These are phyloP conservation scores for Calocybe gangraenosa DNA, from an alignment of 768 basidiomycete genomes.

Conservation along the genomic window DNA sequence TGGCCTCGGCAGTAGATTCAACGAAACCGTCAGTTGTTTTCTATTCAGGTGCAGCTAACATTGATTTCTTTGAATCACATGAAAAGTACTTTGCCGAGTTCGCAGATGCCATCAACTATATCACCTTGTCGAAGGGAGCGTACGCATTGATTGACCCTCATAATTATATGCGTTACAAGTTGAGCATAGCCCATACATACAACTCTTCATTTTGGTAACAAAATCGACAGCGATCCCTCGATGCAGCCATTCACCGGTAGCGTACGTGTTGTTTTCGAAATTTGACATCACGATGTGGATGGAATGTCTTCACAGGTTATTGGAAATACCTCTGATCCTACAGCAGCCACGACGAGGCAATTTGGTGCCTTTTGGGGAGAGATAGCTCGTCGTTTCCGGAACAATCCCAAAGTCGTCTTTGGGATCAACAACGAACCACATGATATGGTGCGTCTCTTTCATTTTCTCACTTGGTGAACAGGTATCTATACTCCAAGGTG, in stretches of 20 bases:
- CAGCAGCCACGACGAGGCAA: slow-evolving; percentile 39
- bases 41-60: neutral
- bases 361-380: slow-evolving; percentile 40
- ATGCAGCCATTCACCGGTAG: slow-evolving; percentile 39
- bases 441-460: slow-evolving; percentile 28
- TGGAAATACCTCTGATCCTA: slow-evolving; percentile 39
- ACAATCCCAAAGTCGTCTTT: slow-evolving; percentile 41
- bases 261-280: slow-evolving; percentile 19
- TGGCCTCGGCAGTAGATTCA: slow-evolving; percentile 38
- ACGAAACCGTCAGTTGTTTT: slow-evolving; percentile 33
- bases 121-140: slow-evolving; percentile 35
- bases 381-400: slow-evolving; percentile 33
- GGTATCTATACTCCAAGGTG: neutral
- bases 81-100: slow-evolving; percentile 39
- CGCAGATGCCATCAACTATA: slow-evolving; percentile 39
- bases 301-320: slow-evolving; percentile 30
- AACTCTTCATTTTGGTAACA: neutral
- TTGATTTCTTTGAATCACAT: neutral
- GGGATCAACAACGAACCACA: slow-evolving; percentile 47
- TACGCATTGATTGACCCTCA: slow-evolving; percentile 43
- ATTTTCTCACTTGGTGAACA: neutral
- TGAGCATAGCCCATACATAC: neutral
- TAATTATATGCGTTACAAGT: slow-evolving; percentile 50
- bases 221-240: slow-evolving; percentile 33
- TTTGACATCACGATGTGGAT: too few relatives aligned